Evolutionary conservation across 2,329 filamentous ascomycete genomes (phyloP), one percentile per base, ranked within the genome.

Genomic region (Septoria linicola): DNA sequence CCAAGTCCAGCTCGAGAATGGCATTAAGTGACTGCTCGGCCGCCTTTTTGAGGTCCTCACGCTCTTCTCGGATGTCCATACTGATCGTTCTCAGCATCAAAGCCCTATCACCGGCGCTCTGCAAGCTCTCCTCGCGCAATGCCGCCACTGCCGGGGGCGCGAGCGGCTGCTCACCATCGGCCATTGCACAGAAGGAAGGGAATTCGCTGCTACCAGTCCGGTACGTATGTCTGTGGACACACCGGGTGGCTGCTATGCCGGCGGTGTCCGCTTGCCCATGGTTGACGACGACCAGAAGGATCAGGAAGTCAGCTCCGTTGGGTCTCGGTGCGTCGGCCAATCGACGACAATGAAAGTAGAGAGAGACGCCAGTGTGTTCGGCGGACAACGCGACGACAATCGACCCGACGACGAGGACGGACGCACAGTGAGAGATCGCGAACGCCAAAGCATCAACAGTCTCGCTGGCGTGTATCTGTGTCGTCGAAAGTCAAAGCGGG

Each of bases 1-100:
- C 88, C 49, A 97, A 80, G 65, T 90, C 89, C 59, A 99, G 79
- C 73, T 99, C 92, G 67, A 99, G 80, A 68, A 99, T 96, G 58
- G 95, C 88, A 71, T 97, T 99, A 68, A 96, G 79, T 17, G 91
- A 96, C 74, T 96, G 89, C 73, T 97, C 92, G 43, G 92, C 93
- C 34, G 92, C 93, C 74, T 96, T 89, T 66, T 91, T 90, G 61
- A 99, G 80, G 68, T 97, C 92, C 68, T 96, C 88, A 57, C 91
- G 83, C 74, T 97, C 90, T 66, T 95, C 89, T 62, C 89, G 85
- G 64, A 97, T 96, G 69, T 96, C 85, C 72, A 90, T 84, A 72
- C 88, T 96, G 60, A 93, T 75, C 10, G 89, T 76, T 53, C 83
- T 74, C 63, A 78, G 74, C 79, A 83, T 81, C 21, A 54, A 62